Conservation (phyloP, 2,329 filamentous ascomycete species). For the Penicillium concentricum region DNA sequence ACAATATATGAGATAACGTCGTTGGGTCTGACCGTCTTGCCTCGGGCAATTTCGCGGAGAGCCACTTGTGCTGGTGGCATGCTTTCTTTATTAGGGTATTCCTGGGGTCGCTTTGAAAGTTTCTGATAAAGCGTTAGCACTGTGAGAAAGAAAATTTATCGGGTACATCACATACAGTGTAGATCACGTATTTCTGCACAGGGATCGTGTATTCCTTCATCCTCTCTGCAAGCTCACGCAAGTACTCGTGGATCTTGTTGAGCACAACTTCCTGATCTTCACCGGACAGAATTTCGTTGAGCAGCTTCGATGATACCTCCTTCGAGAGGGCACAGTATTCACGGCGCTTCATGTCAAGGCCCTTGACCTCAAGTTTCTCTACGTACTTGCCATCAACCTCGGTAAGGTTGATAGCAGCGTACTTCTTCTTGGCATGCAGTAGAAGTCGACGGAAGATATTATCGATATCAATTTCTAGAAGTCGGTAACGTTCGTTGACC, state of each 20-base stretch:
- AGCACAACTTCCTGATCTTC: constrained; percentile 87
- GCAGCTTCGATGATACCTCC: constrained; percentile 82
- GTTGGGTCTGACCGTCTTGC: constrained; percentile 85
- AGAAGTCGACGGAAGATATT: constrained; percentile 93
- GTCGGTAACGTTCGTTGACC: constrained; percentile 88
- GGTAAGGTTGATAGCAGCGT: constrained; percentile 91
- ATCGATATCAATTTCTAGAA: constrained; percentile 97
- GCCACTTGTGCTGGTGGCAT: constrained; percentile 99
- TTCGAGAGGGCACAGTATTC: constrained; percentile 96
- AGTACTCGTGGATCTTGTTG: constrained; percentile 87
- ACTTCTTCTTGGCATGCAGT: constrained; percentile 98
- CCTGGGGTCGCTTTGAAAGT: constrained; percentile 87
- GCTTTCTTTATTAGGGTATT: constrained; percentile 89
- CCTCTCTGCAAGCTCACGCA: constrained; percentile 76
- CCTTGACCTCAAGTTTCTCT: constrained; percentile 96
- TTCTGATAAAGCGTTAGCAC: constrained; percentile 52
- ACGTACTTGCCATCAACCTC: constrained; percentile 85
- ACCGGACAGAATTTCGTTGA: constrained; percentile 93
- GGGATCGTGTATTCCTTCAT: constrained; percentile 81
- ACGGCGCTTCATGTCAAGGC: constrained; percentile 94
- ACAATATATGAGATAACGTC: constrained; percentile 97
- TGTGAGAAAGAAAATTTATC: not conserved
- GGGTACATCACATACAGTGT: constrained; percentile 57
- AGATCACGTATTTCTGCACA: constrained; percentile 90
- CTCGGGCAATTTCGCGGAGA: constrained; percentile 78